Evolutionary conservation across 352 stramenopile genomes (phyloP).

Genomic region (Globisporangium rhizosaccharum): DNA sequence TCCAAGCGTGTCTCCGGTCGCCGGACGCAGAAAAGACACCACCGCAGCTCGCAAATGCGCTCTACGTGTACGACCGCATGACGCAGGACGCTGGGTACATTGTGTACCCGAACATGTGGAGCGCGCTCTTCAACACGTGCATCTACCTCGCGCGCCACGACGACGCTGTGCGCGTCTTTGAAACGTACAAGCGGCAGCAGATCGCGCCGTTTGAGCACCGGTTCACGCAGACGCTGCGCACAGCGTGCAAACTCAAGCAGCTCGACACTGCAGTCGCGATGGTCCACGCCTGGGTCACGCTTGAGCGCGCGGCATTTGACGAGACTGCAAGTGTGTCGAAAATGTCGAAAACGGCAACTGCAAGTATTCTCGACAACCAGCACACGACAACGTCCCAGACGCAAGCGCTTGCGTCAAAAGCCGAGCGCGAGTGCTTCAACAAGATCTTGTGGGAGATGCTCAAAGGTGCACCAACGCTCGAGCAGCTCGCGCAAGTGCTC

Average conservation of each 20-base stretch:
- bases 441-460: slow-evolving; percentile 36
- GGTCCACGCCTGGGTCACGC: slow-evolving; percentile 20
- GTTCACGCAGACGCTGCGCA: slow-evolving; percentile 29
- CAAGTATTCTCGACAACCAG: slow-evolving; percentile 10
- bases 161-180: slow-evolving; percentile 21
- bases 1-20: slow-evolving; percentile 9
- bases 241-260: slow-evolving; percentile 20
- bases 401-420: background rate
- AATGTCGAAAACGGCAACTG: background rate
- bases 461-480: slow-evolving; percentile 13
- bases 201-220: slow-evolving; percentile 25
- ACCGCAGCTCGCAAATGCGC: slow-evolving; percentile 19
- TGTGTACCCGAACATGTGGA: slow-evolving; percentile 28
- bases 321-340: background rate
- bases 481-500: slow-evolving; percentile 20
- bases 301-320: slow-evolving; percentile 4
- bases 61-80: slow-evolving; percentile 27
- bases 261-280: slow-evolving; percentile 25
- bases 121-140: slow-evolving; percentile 32
- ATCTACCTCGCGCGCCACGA: slow-evolving; percentile 22
- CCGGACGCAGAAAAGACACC: background rate
- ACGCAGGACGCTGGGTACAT: slow-evolving; percentile 27
- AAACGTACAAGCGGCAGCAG: slow-evolving; percentile 19
- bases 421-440: slow-evolving; percentile 20
- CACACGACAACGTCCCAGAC: background rate